Evolutionary conservation across 208 protist genomes (phyloP), one percentile per base, ranked within the genome.

Genomic region (Leishmania guyanensis): DNA sequence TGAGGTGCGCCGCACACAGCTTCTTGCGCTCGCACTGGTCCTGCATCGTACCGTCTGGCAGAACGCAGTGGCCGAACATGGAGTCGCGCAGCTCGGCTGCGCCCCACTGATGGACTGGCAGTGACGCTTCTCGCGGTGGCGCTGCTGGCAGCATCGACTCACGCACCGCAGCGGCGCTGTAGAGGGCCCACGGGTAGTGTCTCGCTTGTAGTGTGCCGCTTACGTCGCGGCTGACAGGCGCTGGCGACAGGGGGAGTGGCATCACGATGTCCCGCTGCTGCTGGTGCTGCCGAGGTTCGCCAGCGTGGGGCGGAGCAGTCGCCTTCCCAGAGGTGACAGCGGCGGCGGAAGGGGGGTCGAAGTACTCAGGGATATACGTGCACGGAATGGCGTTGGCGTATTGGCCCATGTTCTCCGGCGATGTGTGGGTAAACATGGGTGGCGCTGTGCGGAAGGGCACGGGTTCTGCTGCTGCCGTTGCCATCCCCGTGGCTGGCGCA

Each of bases 321-420:
- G 26, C 22, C 26, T 22, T 58, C 9, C 17, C 53, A 39, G 36
- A 0, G 9, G 53, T 12, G 12, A 53, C 8, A 8, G 50, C 39
- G 33, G 73, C 12, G 50, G 53, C 53, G 17, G 53, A 62, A 0
- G 73, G 53, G 20, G 53, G 39, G 36, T 81, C 81, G 43, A 85
- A 85, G 81, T 81, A 85, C 70, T 69, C 81, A 1, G 81, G 81
- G 36, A 85, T 81, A 70, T 81, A 85, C 5, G 81, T 85, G 29
- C 48, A 77, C 0, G 81, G 77, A 36, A 85, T 85, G 33, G 72
- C 81, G 51, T 74, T 46, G 16, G 81, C 81, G 76, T 81, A n/a
- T 46, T 43, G 12, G 20, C 72, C 77, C 81, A 85, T 85, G 81
- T 85, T 70, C 70, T 69, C 71, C 9, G 17, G 29, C 36, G 75